Percentiles rank a stretch among this genome's conserved stretches.
Conservation (phyloP, 257 asterid genomes). For the Catharanthus roseus region DNA sequence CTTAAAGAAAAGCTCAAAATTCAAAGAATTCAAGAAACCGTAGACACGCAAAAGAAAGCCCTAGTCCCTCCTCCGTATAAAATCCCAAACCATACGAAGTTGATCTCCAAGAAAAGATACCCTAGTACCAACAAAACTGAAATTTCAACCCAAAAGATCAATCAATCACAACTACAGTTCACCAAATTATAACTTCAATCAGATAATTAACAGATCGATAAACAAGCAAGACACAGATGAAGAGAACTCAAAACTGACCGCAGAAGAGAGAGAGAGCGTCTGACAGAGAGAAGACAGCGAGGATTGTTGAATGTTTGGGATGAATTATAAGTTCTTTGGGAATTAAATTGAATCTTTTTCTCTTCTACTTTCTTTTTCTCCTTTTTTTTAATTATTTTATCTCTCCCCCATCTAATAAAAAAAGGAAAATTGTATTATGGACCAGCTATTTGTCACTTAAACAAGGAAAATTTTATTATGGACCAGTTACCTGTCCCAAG, state of each 20-base stretch:
- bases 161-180: neutral
- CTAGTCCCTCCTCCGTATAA: neutral
- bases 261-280: conserved; percentile 6
- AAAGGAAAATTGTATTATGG: too few species aligned
- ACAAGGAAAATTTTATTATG: too few species aligned
- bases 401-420: neutral
- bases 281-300: neutral
- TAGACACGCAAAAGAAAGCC: neutral
- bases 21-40: neutral
- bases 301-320: conserved; percentile 12
- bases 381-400: neutral
- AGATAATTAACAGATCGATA: neutral
- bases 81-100: neutral
- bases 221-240: neutral
- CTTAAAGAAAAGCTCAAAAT: neutral
- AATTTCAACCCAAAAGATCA: too few species aligned
- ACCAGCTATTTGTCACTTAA: too few species aligned
- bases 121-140: neutral
- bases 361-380: neutral
- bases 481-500: too few species aligned
- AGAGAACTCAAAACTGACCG: conserved; percentile 8
- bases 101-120: conserved; percentile 1
- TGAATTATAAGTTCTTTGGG: neutral
- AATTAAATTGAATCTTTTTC: neutral
- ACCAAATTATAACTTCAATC: neutral